phyloP scores from a whole-genome alignment of 768 basidiomycete species.

The Trametopsis cervina region DNA sequence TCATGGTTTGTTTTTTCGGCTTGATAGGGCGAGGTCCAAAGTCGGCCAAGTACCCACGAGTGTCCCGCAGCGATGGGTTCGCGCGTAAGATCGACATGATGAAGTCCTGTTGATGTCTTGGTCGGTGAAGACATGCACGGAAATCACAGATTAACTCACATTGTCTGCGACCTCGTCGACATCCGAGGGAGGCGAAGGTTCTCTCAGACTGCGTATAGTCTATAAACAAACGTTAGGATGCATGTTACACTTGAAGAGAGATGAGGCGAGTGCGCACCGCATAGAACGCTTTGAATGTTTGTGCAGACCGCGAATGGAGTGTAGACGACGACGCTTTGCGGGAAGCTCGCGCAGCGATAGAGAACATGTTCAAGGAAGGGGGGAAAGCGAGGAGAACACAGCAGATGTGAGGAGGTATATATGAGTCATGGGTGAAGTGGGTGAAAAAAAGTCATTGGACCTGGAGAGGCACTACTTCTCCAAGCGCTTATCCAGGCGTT shows the following conservation, averaged over 20 bases:
- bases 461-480: background rate
- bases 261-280: slow-evolving; percentile 16
- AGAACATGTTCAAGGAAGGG: slow-evolving; percentile 12
- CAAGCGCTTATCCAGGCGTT: background rate
- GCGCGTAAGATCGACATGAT: slow-evolving; percentile 91
- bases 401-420: background rate
- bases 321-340: slow-evolving; percentile 5
- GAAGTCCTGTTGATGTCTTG: slow-evolving; percentile 83
- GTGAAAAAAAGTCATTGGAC: slow-evolving; percentile 7
- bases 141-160: no score
- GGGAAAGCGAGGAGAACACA: slow-evolving; percentile 3
- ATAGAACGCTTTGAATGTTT: slow-evolving; percentile 27
- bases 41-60: slow-evolving; percentile 84
- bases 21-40: slow-evolving; percentile 64
- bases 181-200: slow-evolving; percentile 14
- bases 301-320: slow-evolving; percentile 18
- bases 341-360: slow-evolving; percentile 6
- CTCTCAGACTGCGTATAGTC: slow-evolving; percentile 22
- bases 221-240: slow-evolving; percentile 3
- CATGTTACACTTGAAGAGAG: background rate
- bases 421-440: slow-evolving; percentile 14
- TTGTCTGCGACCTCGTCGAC: slow-evolving; percentile 24
- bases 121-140: no score
- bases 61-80: slow-evolving; percentile 87
- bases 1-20: slow-evolving; percentile 22